These are phyloP conservation scores for Cyberlindnera meyerae DNA, from an alignment of 805 yeast species.

Conservation along the genomic window DNA sequence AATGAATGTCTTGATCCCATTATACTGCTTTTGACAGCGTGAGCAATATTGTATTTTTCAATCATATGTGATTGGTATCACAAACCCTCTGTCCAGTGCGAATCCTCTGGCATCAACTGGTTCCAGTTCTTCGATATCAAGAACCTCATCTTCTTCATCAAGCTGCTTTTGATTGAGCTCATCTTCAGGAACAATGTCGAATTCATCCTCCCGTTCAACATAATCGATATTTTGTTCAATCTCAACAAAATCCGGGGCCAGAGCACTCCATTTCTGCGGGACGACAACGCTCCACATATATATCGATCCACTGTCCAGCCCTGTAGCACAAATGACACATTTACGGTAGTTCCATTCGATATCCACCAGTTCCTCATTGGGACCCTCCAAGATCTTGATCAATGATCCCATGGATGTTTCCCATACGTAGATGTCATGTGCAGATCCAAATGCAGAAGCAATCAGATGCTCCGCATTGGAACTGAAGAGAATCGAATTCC, in stretches of 20 bases:
- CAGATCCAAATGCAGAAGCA: conserved; percentile 83
- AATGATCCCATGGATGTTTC: conserved; percentile 86
- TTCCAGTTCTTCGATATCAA: conserved; percentile 67
- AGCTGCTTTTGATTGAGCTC: conserved; percentile 54
- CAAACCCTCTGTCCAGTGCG: conserved; percentile 48
- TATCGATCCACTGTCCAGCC: conserved; percentile 77
- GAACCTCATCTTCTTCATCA: conserved; percentile 58
- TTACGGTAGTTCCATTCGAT: conserved; percentile 80
- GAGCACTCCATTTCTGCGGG: conserved; percentile 93
- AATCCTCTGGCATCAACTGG: conserved; percentile 69
- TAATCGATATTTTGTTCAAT: conserved; percentile 88
- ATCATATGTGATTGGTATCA: conserved; percentile 50
- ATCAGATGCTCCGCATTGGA: conserved; percentile 76
- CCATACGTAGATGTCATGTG: conserved; percentile 90
- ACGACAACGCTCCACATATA: conserved; percentile 77
- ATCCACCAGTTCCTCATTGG: conserved; percentile 80
- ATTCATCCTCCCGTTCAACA: conserved; percentile 86
- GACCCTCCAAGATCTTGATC: conserved; percentile 84
- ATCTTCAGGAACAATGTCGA: conserved; percentile 72
- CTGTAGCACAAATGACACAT: conserved; percentile 76
- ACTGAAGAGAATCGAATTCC: conserved; percentile 78
- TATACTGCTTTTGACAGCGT: no score
- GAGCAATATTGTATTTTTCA: no score
- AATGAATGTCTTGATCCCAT: neutral
- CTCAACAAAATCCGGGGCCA: conserved; percentile 95